Evolutionary conservation across 2,329 filamentous ascomycete species (phyloP), one percentile per base, ranked within the genome.

Genomic region (Sarocladiaceae sp.): DNA sequence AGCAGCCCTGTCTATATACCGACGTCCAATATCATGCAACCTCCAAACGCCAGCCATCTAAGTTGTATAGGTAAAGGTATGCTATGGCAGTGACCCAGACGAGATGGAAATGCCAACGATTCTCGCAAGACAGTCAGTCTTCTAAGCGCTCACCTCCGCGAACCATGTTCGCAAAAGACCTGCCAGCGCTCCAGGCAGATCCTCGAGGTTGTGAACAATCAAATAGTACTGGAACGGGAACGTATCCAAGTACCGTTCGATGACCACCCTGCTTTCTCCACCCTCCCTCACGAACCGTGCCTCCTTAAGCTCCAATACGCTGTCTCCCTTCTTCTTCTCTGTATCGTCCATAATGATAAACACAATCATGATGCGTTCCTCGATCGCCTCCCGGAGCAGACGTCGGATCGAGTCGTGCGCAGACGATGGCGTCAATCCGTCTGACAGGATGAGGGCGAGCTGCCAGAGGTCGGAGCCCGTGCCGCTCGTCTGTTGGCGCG

Each of bases 161-260:
- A 99, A 96, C 94, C 94, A 98, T 53, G 94, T 94, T 66, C 91
- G 84, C 68, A 99, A 67, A 53, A 95, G 76, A 21, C 86, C 86
- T 12, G 89, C 87, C 64, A 99, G 65, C 33, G 96, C 90, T 26
- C 80, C 82, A 4, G 94, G 93, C 58, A 99, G 72, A 65, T 98
- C 93, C 57, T 85, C 82, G 39, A 98, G 82, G 67, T 97, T 82
- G 52, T 91, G 82, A 47, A 98, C 93, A 53, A 98, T 88, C 45
- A 98, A 69, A 62, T 97, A 99, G 69, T 96, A 98, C 62, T 85
- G 82, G 68, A 99, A 99, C 0, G 94, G 93, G 64, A 98, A 98
- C 6, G 82, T 85, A 62, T 98, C 94, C 54, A 98, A 76, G 61
- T 98, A 98, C 57, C 87, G 81, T 69, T 88, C 85, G 63, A 94